Conservation (phyloP, 2,329 filamentous ascomycete species). For the Curvularia hawaiiensis region DNA sequence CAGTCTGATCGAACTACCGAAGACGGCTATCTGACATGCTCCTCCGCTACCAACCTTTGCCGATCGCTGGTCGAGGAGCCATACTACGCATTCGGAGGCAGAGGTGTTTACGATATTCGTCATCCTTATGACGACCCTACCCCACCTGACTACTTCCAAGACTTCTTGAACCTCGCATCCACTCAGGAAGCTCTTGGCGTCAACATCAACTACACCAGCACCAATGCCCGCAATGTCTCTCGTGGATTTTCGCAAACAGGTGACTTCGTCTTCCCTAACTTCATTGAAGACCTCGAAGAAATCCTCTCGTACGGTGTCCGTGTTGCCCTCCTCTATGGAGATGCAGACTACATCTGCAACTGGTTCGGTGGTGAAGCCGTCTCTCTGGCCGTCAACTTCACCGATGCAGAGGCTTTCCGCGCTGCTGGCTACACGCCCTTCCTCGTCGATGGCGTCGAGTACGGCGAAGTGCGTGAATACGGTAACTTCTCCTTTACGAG, state of each 20-base stretch:
- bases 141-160: constrained; percentile 56
- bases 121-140: constrained; percentile 59
- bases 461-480: constrained; percentile 74
- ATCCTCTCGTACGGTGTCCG: constrained; percentile 62
- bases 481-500: constrained; percentile 65
- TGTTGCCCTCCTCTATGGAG: constrained; percentile 62
- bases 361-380: constrained; percentile 77
- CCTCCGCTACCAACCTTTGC: constrained; percentile 49
- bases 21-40: constrained; percentile 43
- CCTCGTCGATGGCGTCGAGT: constrained; percentile 63
- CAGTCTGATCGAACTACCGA: constrained; percentile 30
- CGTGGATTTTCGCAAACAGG: constrained; percentile 53
- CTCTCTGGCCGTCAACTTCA: constrained; percentile 62
- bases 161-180: constrained; percentile 59
- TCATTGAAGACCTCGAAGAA: constrained; percentile 54
- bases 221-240: constrained; percentile 46
- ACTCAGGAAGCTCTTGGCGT: constrained; percentile 57
- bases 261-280: constrained; percentile 53
- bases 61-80: constrained; percentile 51
- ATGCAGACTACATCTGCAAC: constrained; percentile 64
- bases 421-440: constrained; percentile 74
- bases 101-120: constrained; percentile 62
- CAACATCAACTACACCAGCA: constrained; percentile 61
- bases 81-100: constrained; percentile 48
- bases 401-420: constrained; percentile 58